Evolutionary conservation across 768 basidiomycete genomes (phyloP).

Genomic region (Leccinum arenicola): DNA sequence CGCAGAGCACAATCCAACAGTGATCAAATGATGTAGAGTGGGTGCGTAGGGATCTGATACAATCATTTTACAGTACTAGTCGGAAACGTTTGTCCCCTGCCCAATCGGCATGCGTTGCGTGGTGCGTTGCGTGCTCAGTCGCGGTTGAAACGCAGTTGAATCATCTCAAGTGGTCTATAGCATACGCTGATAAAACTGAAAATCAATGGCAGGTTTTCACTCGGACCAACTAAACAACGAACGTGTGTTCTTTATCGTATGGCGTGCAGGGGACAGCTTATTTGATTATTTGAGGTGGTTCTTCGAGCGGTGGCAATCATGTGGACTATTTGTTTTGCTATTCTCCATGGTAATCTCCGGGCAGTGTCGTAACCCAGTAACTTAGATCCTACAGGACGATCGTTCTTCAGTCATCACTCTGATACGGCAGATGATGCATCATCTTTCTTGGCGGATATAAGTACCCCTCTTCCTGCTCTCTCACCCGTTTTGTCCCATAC

Average conservation of each 20-base stretch:
- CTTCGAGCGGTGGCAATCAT: not conserved
- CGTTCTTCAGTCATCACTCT: constrained; percentile 10
- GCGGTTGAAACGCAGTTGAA: not conserved
- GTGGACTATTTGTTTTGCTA: not conserved
- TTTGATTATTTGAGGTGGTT: not conserved
- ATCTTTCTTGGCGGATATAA: constrained; percentile 5
- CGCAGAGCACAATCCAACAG: not conserved
- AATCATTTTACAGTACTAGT: not conserved
- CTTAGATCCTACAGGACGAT: not conserved
- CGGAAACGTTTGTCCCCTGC: constrained; percentile 4
- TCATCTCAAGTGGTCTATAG: not conserved
- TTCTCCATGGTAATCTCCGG: constrained; percentile 11
- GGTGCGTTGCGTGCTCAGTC: not conserved
- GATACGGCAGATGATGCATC: not conserved
- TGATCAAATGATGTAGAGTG: not conserved
- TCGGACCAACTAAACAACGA: not conserved
- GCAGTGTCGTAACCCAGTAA: not conserved
- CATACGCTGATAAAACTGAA: not conserved
- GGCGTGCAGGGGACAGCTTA: not conserved
- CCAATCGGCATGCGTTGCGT: not conserved
- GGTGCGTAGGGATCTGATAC: not conserved
- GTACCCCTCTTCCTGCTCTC: not conserved
- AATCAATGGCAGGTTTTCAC: not conserved
- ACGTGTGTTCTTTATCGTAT: not conserved
- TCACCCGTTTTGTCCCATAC: not conserved